phyloP scores from a whole-genome alignment of 1,284 basidiomycete genomes.

The Naganishia cerealis region DNA sequence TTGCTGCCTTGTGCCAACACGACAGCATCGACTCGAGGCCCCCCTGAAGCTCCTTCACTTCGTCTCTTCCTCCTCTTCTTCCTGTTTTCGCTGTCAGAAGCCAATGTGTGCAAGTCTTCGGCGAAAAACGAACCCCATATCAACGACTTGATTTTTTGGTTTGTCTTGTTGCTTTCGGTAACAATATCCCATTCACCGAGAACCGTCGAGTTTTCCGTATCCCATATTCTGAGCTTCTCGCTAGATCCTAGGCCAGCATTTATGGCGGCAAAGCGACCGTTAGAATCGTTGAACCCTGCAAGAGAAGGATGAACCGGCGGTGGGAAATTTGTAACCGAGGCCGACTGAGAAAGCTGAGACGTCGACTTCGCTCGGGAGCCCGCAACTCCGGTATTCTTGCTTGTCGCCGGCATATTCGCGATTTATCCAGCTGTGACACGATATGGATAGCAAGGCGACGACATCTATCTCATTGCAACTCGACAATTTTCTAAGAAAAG shows the following conservation, averaged over 20 bases:
- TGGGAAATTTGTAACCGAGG: constrained; percentile 32
- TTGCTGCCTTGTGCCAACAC: constrained; percentile 6
- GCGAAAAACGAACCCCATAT: constrained; percentile 45
- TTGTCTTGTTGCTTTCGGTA: constrained; percentile 46
- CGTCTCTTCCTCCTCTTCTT: constrained; percentile 32
- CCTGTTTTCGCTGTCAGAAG: constrained; percentile 36
- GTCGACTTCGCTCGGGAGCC: constrained; percentile 33
- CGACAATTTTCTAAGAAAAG: constrained; percentile 3
- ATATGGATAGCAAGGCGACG: not conserved
- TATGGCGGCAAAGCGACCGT: constrained; percentile 48
- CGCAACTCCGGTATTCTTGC: constrained; percentile 16
- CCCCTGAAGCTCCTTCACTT: constrained; percentile 14
- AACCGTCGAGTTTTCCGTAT: constrained; percentile 47
- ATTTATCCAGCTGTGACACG: not conserved
- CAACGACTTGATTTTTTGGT: constrained; percentile 45
- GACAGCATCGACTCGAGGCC: constrained; percentile 12
- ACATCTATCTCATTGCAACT: not conserved
- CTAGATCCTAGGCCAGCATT: constrained; percentile 48
- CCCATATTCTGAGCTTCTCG: constrained; percentile 53
- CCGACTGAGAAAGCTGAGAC: constrained; percentile 39
- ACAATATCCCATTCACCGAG: constrained; percentile 51
- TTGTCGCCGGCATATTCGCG: constrained; percentile 11
- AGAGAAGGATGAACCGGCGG: constrained; percentile 45
- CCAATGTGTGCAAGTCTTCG: constrained; percentile 37
- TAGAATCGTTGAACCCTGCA: constrained; percentile 50